These are phyloP conservation scores for Polygonum maritimum DNA, from an alignment of 148 eudicot genomes.

Conservation along the genomic window DNA sequence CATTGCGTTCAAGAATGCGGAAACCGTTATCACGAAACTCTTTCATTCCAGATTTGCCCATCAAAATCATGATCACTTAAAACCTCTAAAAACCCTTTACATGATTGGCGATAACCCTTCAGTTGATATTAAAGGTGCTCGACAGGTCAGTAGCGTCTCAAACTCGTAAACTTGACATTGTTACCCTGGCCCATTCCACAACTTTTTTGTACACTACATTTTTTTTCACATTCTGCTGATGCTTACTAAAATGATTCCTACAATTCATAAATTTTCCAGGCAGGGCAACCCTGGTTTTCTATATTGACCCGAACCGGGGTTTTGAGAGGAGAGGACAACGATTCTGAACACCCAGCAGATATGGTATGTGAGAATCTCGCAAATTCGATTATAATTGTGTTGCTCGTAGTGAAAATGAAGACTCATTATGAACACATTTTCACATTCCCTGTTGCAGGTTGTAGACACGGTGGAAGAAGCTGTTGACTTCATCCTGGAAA, in stretches of 20 bases:
- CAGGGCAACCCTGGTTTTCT: slow-evolving; percentile 90
- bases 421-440: slow-evolving; percentile 4
- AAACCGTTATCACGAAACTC: slow-evolving; percentile 39
- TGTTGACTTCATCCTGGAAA: slow-evolving; percentile 65
- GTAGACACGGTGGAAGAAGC: slow-evolving; percentile 89
- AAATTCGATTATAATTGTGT: background rate
- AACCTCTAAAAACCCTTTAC: slow-evolving; percentile 57
- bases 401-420: background rate
- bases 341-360: slow-evolving; percentile 64
- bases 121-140: slow-evolving; percentile 88
- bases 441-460: slow-evolving; percentile 34
- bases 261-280: slow-evolving; percentile 31
- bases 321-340: slow-evolving; percentile 68
- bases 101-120: slow-evolving; percentile 96
- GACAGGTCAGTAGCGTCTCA: slow-evolving; percentile 38
- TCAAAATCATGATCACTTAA: slow-evolving; percentile 18
- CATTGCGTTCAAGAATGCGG: slow-evolving; percentile 72
- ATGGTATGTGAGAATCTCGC: slow-evolving; percentile 34
- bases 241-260: background rate
- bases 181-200: background rate
- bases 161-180: background rate
- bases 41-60: slow-evolving; percentile 7
- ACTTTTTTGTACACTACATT: background rate
- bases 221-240: background rate
- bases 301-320: slow-evolving; percentile 87